Percentiles rank a stretch among this genome's conserved stretches.
These are phyloP conservation scores for Nemania serpens DNA, from an alignment of 2,329 filamentous ascomycete species.

Conservation along the genomic window DNA sequence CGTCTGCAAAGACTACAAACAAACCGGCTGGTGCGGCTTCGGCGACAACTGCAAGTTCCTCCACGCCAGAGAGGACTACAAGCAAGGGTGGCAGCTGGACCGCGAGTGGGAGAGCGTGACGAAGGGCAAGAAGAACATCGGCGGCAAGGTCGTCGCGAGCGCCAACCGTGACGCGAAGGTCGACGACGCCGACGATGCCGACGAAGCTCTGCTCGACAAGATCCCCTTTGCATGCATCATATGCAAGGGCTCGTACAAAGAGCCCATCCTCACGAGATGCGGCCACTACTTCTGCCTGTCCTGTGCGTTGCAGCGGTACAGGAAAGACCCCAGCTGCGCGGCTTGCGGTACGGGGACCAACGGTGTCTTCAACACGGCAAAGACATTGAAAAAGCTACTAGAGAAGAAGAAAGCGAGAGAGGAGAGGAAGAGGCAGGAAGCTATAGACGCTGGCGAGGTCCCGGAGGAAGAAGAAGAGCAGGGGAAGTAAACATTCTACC, in stretches of 20 bases:
- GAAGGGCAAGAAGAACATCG: conserved; percentile 68
- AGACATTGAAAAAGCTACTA: conserved; percentile 78
- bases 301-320: conserved; percentile 85
- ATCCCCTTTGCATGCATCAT: conserved; percentile 92
- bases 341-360: conserved; percentile 84
- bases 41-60: conserved; percentile 83
- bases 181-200: conserved; percentile 58
- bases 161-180: conserved; percentile 53
- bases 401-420: conserved; percentile 71
- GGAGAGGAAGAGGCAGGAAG: conserved; percentile 60
- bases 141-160: conserved; percentile 65
- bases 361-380: conserved; percentile 88
- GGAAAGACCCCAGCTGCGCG: conserved; percentile 84
- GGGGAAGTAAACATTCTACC: conserved; percentile 19
- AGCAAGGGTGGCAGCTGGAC: conserved; percentile 95
- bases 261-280: conserved; percentile 85
- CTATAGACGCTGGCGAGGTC: conserved; percentile 55
- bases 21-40: conserved; percentile 72
- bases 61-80: conserved; percentile 77
- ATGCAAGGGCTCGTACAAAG: conserved; percentile 77
- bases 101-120: conserved; percentile 88
- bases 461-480: conserved; percentile 50
- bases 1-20: conserved; percentile 93
- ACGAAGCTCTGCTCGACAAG: conserved; percentile 75
- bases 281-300: conserved; percentile 95